Percentiles rank a stretch among this genome's conserved stretches.
Evolutionary conservation across 78 protist species (phyloP).

Genomic region (Goniomonas avonlea): DNA sequence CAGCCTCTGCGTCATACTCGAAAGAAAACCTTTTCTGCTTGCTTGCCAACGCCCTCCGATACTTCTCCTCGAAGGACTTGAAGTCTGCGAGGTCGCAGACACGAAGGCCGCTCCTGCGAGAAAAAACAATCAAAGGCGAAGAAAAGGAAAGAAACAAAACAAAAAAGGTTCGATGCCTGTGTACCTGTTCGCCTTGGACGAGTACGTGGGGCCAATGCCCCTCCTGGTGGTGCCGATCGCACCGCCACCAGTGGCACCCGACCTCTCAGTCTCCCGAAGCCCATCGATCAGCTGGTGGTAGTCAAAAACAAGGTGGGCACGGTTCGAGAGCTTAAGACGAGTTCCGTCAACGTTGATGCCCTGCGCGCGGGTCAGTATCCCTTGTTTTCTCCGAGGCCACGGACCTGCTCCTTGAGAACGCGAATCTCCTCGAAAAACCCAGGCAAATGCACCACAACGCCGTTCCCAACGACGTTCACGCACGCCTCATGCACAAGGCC

Average conservation of each 20-base stretch:
- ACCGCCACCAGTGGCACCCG: background rate
- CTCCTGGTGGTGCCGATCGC: slow-evolving; percentile 63
- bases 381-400: slow-evolving; percentile 41
- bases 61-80: slow-evolving; percentile 41
- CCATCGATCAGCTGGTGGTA: slow-evolving; percentile 57
- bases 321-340: slow-evolving; percentile 66
- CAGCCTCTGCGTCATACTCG: slow-evolving; percentile 61
- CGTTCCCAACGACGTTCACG: slow-evolving; percentile 74
- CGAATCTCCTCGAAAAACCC: slow-evolving; percentile 68
- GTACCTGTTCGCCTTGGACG: slow-evolving; percentile 47
- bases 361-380: background rate
- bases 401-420: too few species aligned
- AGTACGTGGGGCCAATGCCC: slow-evolving; percentile 85
- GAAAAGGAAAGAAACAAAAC: too few species aligned
- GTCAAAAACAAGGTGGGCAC: slow-evolving; percentile 84
- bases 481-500: slow-evolving; percentile 62
- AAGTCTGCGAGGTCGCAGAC: slow-evolving; percentile 60
- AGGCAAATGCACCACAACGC: slow-evolving; percentile 82
- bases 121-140: too few species aligned
- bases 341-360: background rate
- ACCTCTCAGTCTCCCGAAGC: background rate
- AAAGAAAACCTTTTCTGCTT: slow-evolving; percentile 35
- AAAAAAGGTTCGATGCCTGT: too few species aligned
- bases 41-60: slow-evolving; percentile 28
- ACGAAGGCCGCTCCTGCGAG: slow-evolving; percentile 65